phyloP scores from a whole-genome alignment of 1,284 basidiomycete genomes.

The Trametes versicolor region DNA sequence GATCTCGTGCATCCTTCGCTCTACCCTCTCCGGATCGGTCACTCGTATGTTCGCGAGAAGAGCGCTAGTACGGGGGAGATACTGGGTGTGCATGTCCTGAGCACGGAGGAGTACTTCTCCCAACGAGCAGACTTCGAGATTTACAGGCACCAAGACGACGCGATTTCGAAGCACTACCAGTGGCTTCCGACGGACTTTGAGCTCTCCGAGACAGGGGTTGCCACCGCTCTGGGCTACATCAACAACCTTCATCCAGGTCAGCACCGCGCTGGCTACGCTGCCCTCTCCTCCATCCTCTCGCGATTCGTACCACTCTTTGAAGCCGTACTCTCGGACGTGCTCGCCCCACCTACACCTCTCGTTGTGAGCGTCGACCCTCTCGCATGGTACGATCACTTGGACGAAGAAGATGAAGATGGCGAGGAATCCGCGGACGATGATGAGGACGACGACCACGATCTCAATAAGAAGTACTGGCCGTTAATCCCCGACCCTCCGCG shows the following conservation, averaged over 20 bases:
- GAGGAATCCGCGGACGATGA: not conserved
- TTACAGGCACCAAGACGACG: not conserved
- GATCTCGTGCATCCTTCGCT: constrained; percentile 30
- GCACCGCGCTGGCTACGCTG: constrained; percentile 41
- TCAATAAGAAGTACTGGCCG: constrained; percentile 22
- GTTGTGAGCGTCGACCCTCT: constrained; percentile 10
- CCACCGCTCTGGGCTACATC: constrained; percentile 15
- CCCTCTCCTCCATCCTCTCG: constrained; percentile 46
- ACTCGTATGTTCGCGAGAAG: constrained; percentile 19
- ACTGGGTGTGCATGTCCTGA: not conserved
- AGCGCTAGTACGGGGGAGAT: not conserved
- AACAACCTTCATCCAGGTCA: constrained; percentile 23
- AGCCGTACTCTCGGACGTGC: constrained; percentile 36
- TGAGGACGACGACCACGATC: constrained; percentile 18
- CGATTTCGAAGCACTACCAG: constrained; percentile 18
- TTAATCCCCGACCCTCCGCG: constrained; percentile 17
- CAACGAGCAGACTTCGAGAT: constrained; percentile 1
- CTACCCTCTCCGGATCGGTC: constrained; percentile 17
- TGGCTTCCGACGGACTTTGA: constrained; percentile 35
- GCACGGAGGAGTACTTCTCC: constrained; percentile 1
- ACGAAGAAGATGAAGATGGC: not conserved
- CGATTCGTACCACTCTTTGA: constrained; percentile 50
- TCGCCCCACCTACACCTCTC: not conserved
- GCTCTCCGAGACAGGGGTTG: constrained; percentile 13
- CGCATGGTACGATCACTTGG: constrained; percentile 13